Evolutionary conservation across 805 yeast genomes (phyloP).

Genomic region (Candida patagonica): DNA sequence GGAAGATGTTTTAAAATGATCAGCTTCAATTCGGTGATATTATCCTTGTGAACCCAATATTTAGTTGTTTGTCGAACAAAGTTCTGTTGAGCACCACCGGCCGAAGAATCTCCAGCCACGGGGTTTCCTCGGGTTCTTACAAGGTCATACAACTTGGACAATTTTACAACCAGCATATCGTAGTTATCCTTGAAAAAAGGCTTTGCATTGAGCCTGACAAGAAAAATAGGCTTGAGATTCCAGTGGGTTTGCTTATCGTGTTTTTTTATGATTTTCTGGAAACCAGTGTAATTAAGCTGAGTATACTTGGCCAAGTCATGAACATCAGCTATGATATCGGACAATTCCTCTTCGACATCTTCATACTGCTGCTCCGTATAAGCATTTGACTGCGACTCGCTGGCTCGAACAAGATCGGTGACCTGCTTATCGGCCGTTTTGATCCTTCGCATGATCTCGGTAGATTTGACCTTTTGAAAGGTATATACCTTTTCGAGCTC

Average conservation of each 20-base stretch:
- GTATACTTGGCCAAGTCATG: slow-evolving; percentile 94
- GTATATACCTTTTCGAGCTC: slow-evolving; percentile 91
- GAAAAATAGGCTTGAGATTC: slow-evolving; percentile 83
- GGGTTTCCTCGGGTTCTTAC: slow-evolving; percentile 97
- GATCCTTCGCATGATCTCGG: slow-evolving; percentile 78
- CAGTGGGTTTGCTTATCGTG: slow-evolving; percentile 85
- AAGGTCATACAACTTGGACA: slow-evolving; percentile 80
- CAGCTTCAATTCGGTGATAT: slow-evolving; percentile 90
- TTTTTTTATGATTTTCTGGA: slow-evolving; percentile 91
- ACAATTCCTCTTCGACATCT: slow-evolving; percentile 62
- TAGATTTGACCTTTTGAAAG: slow-evolving; percentile 79
- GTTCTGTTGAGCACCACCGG: slow-evolving; percentile 98
- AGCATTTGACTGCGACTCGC: slow-evolving; percentile 37
- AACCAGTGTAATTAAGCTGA: slow-evolving; percentile 90
- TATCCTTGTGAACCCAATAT: slow-evolving; percentile 99
- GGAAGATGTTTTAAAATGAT: slow-evolving; percentile 91
- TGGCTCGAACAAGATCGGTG: slow-evolving; percentile 49
- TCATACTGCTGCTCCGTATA: slow-evolving; percentile 61
- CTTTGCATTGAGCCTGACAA: slow-evolving; percentile 83
- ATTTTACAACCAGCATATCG: slow-evolving; percentile 78
- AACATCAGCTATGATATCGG: slow-evolving; percentile 91
- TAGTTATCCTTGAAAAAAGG: slow-evolving; percentile 95
- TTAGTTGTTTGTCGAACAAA: slow-evolving; percentile 98
- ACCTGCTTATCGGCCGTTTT: slow-evolving; percentile 73
- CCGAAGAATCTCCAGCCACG: slow-evolving; percentile 85